These are phyloP conservation scores for Striga hermonthica DNA, from an alignment of 305 asterid genomes.

Conservation along the genomic window DNA sequence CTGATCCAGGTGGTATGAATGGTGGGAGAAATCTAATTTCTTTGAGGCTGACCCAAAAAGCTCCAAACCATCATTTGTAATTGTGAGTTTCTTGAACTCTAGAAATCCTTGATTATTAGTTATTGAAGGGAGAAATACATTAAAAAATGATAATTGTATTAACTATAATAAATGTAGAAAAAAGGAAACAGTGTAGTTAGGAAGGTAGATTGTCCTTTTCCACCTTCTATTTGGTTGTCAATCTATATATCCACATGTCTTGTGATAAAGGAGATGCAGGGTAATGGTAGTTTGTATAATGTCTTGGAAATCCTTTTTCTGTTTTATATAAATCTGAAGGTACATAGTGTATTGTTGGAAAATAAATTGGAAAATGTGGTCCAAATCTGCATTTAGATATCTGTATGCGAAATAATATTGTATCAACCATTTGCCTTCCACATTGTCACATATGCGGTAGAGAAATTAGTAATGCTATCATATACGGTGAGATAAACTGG, in stretches of 20 bases:
- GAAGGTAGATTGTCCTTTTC: not conserved
- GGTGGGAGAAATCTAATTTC: constrained; percentile 93
- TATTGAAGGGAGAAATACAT: not conserved
- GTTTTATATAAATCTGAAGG: not conserved
- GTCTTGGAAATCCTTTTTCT: not conserved
- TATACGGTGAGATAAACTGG: not conserved
- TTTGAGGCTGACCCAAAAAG: constrained; percentile 77
- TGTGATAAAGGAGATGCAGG: no score
- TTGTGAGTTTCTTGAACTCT: constrained; percentile 60
- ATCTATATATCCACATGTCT: not conserved
- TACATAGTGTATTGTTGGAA: no score
- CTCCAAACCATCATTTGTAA: constrained; percentile 76
- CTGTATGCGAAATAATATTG: not conserved
- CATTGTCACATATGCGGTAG: not conserved
- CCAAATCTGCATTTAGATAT: no score
- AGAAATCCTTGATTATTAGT: not conserved
- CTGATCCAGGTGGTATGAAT: constrained; percentile 77
- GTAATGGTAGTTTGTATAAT: no score
- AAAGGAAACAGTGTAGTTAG: not conserved
- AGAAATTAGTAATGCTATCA: not conserved
- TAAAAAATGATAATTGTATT: not conserved
- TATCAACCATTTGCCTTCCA: not conserved
- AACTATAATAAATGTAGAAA: constrained; percentile 1
- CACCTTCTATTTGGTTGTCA: not conserved
- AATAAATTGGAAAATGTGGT: no score